Evolutionary conservation across 1,284 basidiomycete species (phyloP).

Genomic region (Cutaneotrichosporon daszewskae): DNA sequence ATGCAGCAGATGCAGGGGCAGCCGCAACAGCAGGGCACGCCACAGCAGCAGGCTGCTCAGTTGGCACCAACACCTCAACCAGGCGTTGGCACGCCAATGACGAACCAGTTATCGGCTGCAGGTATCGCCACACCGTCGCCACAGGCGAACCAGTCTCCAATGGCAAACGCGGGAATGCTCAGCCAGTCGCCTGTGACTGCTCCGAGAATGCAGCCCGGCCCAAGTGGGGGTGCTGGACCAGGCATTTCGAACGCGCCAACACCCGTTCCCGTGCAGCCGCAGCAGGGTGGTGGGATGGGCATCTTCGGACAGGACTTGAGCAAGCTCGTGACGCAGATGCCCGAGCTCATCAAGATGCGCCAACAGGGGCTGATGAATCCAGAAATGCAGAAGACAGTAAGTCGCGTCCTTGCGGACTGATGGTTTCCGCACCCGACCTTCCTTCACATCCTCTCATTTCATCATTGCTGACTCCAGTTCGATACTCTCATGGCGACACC

Average conservation of each 20-base stretch:
- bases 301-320: slow-evolving; percentile 12
- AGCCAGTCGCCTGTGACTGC: slow-evolving; percentile 16
- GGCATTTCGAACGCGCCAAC: slow-evolving; percentile 6
- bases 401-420: background rate
- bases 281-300: too few relatives aligned
- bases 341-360: slow-evolving; percentile 16
- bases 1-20: slow-evolving; percentile 7
- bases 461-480: slow-evolving; percentile 15
- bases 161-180: slow-evolving; percentile 9
- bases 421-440: background rate
- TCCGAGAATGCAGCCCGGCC: slow-evolving; percentile 16
- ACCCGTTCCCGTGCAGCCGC: background rate
- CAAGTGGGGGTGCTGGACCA: slow-evolving; percentile 14
- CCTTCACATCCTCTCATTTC: too few relatives aligned
- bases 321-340: slow-evolving; percentile 15
- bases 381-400: slow-evolving; percentile 17
- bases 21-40: slow-evolving; percentile 11
- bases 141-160: slow-evolving; percentile 15
- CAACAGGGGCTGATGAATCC: slow-evolving; percentile 13
- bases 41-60: slow-evolving; percentile 9
- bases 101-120: slow-evolving; percentile 4
- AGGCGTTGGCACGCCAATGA: slow-evolving; percentile 11
- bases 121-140: slow-evolving; percentile 16
- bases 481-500: slow-evolving; percentile 14
- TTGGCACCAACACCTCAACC: slow-evolving; percentile 5